These are phyloP conservation scores for Penicillium sp. DNA, from an alignment of 2,329 filamentous ascomycete genomes.

Conservation along the genomic window DNA sequence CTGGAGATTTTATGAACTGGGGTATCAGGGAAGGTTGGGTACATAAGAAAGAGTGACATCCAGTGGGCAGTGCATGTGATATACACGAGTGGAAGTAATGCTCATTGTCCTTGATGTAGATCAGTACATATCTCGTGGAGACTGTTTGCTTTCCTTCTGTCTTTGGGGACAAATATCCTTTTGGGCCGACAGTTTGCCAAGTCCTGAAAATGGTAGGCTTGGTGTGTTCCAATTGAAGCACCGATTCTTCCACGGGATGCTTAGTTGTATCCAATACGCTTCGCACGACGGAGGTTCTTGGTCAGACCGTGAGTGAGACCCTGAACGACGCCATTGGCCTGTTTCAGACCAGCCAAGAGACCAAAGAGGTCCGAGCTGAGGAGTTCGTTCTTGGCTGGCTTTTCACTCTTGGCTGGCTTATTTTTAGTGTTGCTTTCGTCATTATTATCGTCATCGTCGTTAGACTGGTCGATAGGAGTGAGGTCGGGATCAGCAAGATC, in stretches of 20 bases:
- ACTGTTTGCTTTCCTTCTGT: not conserved
- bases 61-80: not conserved
- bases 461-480: not conserved
- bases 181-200: not conserved
- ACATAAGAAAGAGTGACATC: slow-evolving; percentile 1
- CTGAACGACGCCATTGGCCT: slow-evolving; percentile 8
- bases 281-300: slow-evolving; percentile 14
- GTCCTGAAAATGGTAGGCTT: not conserved
- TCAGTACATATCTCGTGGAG: not conserved
- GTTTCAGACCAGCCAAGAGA: slow-evolving; percentile 12
- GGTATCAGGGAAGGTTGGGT: slow-evolving; percentile 12
- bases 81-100: not conserved
- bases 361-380: slow-evolving; percentile 14
- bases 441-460: not conserved
- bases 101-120: not conserved
- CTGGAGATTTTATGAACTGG: slow-evolving; percentile 11
- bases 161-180: not conserved
- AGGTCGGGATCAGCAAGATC: not conserved
- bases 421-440: not conserved
- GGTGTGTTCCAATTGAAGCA: not conserved
- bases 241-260: not conserved
- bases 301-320: slow-evolving; percentile 6
- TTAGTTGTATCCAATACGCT: slow-evolving; percentile 8
- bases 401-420: not conserved
- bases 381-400: not conserved